Evolutionary conservation across 1,139 yeast species (phyloP).

Genomic region (Citeromyces siamensis): DNA sequence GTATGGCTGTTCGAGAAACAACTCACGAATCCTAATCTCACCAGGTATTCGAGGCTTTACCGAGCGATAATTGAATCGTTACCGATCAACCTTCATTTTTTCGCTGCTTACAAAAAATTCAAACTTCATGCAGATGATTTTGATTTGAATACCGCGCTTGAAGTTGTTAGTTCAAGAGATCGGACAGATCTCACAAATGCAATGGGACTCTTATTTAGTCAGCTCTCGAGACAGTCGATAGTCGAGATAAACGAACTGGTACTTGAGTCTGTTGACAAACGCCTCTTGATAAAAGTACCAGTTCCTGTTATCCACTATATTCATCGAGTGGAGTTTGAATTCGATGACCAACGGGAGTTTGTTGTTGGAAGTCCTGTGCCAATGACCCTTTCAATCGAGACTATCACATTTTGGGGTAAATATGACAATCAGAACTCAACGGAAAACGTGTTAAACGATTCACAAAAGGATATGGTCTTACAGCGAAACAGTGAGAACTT

Average conservation of each 20-base stretch:
- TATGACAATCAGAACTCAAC: background rate
- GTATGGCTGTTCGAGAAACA: constrained; percentile 9
- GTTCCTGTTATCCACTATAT: constrained; percentile 38
- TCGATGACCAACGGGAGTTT: constrained; percentile 27
- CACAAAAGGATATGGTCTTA: constrained; percentile 8
- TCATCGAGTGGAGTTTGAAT: constrained; percentile 34
- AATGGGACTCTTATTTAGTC: background rate
- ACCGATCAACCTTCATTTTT: constrained; percentile 26
- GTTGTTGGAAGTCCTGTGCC: constrained; percentile 54
- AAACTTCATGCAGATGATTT: constrained; percentile 15
- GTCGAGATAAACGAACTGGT: background rate
- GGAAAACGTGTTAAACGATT: background rate
- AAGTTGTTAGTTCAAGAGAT: constrained; percentile 12
- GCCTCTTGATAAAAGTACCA: constrained; percentile 33
- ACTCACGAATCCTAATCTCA: constrained; percentile 8
- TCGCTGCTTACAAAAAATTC: constrained; percentile 22
- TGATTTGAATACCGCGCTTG: constrained; percentile 7
- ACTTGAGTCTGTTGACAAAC: constrained; percentile 9
- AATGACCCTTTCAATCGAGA: constrained; percentile 26
- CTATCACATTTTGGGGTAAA: constrained; percentile 10
- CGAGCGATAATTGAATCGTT: constrained; percentile 17
- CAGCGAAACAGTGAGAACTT: constrained; percentile 16
- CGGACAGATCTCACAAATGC: constrained; percentile 1
- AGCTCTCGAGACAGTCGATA: background rate
- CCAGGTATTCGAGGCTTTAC: constrained; percentile 16